phyloP scores from a whole-genome alignment of 441 rosid genomes.

The Gossypium aridum region DNA sequence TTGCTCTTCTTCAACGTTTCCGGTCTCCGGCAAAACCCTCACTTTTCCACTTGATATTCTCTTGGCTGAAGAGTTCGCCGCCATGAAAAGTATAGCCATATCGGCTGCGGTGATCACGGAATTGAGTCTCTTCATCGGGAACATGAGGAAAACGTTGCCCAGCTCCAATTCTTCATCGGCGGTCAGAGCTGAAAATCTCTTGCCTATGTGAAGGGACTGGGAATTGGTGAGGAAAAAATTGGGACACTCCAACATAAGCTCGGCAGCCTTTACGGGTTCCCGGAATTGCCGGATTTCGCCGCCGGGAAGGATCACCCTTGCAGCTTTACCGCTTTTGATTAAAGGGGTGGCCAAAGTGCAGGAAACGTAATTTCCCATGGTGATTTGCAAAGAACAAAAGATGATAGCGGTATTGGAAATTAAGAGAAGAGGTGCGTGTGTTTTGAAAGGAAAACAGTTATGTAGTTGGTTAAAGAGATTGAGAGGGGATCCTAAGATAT shows the following conservation, averaged over 20 bases:
- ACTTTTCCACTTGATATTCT: slow-evolving; percentile 27
- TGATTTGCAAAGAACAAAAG: neutral
- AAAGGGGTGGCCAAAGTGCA: slow-evolving; percentile 38
- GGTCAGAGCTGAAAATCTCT: slow-evolving; percentile 43
- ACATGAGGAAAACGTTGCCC: slow-evolving; percentile 48
- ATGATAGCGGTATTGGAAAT: too few species aligned
- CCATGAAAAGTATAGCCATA: slow-evolving; percentile 48
- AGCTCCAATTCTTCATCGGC: slow-evolving; percentile 62
- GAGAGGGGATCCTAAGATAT: neutral
- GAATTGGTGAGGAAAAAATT: slow-evolving; percentile 39
- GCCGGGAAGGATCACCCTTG: slow-evolving; percentile 44
- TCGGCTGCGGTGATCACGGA: slow-evolving; percentile 42
- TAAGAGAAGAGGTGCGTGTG: too few species aligned
- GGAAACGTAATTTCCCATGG: slow-evolving; percentile 55
- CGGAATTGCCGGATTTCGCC: slow-evolving; percentile 48
- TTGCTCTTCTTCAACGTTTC: neutral
- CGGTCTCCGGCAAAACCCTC: slow-evolving; percentile 25
- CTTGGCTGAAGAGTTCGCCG: slow-evolving; percentile 38
- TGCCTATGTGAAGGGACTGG: slow-evolving; percentile 44
- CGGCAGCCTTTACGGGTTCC: slow-evolving; percentile 43
- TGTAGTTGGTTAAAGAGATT: neutral
- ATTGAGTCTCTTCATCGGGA: slow-evolving; percentile 44
- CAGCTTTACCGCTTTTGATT: slow-evolving; percentile 28
- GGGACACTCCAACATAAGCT: slow-evolving; percentile 63
- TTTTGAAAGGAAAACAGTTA: neutral